Evolutionary conservation across 1,284 basidiomycete species (phyloP).

Genomic region (Rhodotorula sp.): DNA sequence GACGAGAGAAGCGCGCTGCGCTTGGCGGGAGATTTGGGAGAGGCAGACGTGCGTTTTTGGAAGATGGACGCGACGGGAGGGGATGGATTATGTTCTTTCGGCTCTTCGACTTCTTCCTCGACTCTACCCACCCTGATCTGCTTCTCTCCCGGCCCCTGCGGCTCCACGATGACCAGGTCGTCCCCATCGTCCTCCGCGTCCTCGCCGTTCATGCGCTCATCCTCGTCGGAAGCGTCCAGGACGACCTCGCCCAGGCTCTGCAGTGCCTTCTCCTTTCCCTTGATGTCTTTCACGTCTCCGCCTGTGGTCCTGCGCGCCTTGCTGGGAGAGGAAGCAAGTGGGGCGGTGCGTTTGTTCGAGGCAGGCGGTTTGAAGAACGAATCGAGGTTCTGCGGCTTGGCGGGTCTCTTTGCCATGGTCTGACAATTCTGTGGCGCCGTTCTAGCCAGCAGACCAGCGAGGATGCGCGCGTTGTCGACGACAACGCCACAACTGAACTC

Average conservation of each 20-base stretch:
- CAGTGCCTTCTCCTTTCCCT: background rate
- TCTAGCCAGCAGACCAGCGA: too few species aligned
- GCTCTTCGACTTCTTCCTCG: background rate
- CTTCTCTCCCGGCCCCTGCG: background rate
- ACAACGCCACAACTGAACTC: too few species aligned
- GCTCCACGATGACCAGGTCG: conserved; percentile 25
- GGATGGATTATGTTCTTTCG: background rate
- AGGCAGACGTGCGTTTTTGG: background rate
- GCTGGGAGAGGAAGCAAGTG: background rate
- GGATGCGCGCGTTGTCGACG: too few species aligned
- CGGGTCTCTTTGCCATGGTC: too few species aligned
- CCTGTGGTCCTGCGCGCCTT: background rate
- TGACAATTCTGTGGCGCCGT: too few species aligned
- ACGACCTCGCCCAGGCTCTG: background rate
- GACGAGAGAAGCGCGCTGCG: background rate
- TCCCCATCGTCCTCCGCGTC: conserved; percentile 5
- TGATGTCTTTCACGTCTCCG: too few species aligned
- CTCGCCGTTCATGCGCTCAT: background rate
- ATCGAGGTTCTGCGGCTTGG: too few species aligned
- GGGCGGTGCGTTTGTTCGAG: too few species aligned
- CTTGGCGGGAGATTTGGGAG: background rate
- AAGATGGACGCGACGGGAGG: conserved; percentile 20
- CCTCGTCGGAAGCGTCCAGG: conserved; percentile 22
- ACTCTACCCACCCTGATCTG: background rate
- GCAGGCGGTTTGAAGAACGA: too few species aligned